A percentile compares a stretch with the other conserved stretches of the same genome.
Evolutionary conservation across 192 early-diverging fungal genomes (phyloP).

Genomic region (Physocladia obscura): DNA sequence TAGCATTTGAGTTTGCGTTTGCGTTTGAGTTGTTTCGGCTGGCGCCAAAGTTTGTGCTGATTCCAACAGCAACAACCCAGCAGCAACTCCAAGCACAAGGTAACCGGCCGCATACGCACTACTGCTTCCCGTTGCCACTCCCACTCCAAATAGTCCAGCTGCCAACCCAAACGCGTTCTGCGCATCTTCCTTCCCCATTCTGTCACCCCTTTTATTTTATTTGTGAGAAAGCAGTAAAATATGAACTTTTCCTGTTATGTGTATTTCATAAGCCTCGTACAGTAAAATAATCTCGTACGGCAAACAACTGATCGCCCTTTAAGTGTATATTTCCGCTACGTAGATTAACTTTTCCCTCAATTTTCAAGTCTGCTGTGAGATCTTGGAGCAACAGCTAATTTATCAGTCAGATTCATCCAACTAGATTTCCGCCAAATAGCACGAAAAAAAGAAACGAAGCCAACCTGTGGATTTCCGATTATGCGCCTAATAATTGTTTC

Average conservation of each 20-base stretch:
- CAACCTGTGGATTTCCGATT: constrained; percentile 2
- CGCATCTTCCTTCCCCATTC: too few species aligned
- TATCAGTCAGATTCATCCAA: too few species aligned
- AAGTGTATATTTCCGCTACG: not conserved
- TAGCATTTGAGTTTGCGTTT: too few species aligned
- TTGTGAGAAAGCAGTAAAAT: too few species aligned
- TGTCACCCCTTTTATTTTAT: too few species aligned
- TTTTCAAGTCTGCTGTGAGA: not conserved
- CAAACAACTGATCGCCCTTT: constrained; percentile 23
- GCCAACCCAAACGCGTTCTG: too few species aligned
- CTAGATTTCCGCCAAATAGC: too few species aligned
- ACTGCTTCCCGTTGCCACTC: too few species aligned
- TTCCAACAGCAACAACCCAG: not conserved
- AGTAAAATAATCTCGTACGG: constrained; percentile 23
- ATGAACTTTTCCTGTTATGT: too few species aligned
- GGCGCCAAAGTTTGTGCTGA: not conserved
- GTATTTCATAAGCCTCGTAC: too few species aligned
- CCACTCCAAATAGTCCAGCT: too few species aligned
- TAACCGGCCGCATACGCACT: not conserved
- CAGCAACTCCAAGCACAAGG: not conserved
- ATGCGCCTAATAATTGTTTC: constrained; percentile 14
- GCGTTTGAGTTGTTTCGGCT: too few species aligned
- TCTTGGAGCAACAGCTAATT: constrained; percentile 11
- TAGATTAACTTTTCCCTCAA: constrained; percentile 2
- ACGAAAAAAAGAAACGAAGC: not conserved